phyloP scores from a whole-genome alignment of 1,284 basidiomycete species.

The Cryptococcus wingfieldii region DNA sequence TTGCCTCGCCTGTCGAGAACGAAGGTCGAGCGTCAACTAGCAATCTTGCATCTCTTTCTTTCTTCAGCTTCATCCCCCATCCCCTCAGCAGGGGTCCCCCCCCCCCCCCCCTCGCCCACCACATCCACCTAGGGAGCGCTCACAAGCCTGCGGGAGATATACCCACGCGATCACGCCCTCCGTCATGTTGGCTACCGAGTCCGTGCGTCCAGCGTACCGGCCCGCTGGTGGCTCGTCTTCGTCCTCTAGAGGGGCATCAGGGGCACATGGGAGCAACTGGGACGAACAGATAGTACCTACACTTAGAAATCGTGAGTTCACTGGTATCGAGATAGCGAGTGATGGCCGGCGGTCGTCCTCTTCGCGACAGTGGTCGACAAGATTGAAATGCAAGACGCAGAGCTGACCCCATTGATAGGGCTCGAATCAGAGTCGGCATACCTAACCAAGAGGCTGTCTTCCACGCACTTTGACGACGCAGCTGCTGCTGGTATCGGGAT shows the following conservation, averaged over 20 bases:
- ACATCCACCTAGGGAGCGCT: too few relatives aligned
- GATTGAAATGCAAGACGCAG: background rate
- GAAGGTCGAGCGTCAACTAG: too few relatives aligned
- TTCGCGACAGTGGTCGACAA: background rate
- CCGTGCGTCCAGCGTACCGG: background rate
- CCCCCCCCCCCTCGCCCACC: too few relatives aligned
- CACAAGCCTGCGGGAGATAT: too few relatives aligned
- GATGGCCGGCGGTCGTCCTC: background rate
- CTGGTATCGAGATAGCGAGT: background rate
- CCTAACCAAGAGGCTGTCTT: constrained; percentile 27
- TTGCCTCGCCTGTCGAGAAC: too few relatives aligned
- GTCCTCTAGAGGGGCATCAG: background rate
- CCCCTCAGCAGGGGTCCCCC: too few relatives aligned
- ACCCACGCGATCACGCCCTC: background rate
- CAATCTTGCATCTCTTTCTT: too few relatives aligned
- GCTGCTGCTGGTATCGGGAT: background rate
- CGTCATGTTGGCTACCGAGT: background rate
- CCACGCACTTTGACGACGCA: constrained; percentile 13
- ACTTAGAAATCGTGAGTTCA: constrained; percentile 28
- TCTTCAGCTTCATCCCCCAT: too few relatives aligned
- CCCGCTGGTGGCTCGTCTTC: background rate
- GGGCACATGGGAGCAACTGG: constrained; percentile 13
- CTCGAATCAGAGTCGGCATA: constrained; percentile 30
- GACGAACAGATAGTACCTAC: constrained; percentile 35
- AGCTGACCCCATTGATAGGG: constrained; percentile 9